Percentiles rank a stretch among this genome's conserved stretches.
phyloP scores from a whole-genome alignment of 805 yeast species.

The Clavispora phyllophila region DNA sequence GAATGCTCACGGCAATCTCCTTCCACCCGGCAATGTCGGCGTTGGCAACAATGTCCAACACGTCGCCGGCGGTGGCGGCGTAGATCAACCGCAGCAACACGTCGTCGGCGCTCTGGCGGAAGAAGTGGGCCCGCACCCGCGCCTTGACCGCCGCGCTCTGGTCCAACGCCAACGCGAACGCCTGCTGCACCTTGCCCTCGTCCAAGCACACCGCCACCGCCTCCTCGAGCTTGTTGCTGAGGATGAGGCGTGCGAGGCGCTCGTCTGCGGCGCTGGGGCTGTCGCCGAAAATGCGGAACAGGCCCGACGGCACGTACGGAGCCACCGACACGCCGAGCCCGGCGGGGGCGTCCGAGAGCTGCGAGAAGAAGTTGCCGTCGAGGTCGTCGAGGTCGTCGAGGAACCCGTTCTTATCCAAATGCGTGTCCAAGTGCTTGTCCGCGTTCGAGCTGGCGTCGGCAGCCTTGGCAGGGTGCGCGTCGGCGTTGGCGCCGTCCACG shows the following conservation, averaged over 20 bases:
- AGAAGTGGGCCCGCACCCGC: constrained; percentile 68
- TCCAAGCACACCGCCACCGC: constrained; percentile 69
- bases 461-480: neutral
- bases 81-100: constrained; percentile 71
- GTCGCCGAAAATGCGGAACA: constrained; percentile 38
- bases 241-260: constrained; percentile 38
- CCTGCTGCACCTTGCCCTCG: constrained; percentile 65
- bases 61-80: constrained; percentile 51
- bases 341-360: constrained; percentile 5
- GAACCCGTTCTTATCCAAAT: constrained; percentile 2
- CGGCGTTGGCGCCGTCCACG: neutral
- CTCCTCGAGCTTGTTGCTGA: constrained; percentile 55
- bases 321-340: constrained; percentile 1
- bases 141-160: constrained; percentile 56
- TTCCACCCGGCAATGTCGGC: constrained; percentile 81
- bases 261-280: constrained; percentile 19
- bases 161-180: constrained; percentile 72
- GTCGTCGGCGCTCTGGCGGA: constrained; percentile 49
- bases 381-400: neutral
- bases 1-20: constrained; percentile 65
- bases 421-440: constrained; percentile 2
- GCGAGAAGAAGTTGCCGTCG: constrained; percentile 30
- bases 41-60: constrained; percentile 68
- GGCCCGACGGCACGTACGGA: constrained; percentile 47
- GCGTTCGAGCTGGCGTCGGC: too few species aligned